Evolutionary conservation across 2,329 filamentous ascomycete genomes (phyloP).

Genomic region (Xylaria sp.): DNA sequence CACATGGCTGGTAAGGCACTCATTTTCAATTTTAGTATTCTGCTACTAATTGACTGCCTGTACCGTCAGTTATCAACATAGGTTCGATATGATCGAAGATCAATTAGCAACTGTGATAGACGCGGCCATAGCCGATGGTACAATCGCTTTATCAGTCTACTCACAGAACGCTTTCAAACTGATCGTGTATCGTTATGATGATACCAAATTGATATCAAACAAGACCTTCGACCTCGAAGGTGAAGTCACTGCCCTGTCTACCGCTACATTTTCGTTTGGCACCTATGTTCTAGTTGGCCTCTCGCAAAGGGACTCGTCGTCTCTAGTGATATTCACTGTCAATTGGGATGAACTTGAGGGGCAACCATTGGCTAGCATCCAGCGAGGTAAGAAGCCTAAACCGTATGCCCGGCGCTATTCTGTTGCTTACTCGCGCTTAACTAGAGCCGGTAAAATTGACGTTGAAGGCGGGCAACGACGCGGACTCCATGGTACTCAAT

Average conservation of each 20-base stretch:
- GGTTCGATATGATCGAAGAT: constrained; percentile 43
- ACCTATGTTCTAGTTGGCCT: constrained; percentile 35
- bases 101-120: constrained; percentile 45
- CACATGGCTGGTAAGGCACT: constrained; percentile 45
- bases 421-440: neutral
- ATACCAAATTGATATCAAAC: constrained; percentile 38
- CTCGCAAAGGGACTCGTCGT: constrained; percentile 26
- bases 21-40: constrained; percentile 8
- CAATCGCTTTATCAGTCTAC: constrained; percentile 52
- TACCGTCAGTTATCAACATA: constrained; percentile 39
- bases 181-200: constrained; percentile 47
- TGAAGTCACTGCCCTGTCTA: constrained; percentile 56
- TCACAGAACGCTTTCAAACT: constrained; percentile 45
- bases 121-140: constrained; percentile 48
- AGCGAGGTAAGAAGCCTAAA: constrained; percentile 25
- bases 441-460: neutral
- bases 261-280: constrained; percentile 26
- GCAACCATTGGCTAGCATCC: constrained; percentile 3
- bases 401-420: neutral
- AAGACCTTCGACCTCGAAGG: constrained; percentile 47
- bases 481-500: constrained; percentile 40
- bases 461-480: neutral
- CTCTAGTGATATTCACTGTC: constrained; percentile 32
- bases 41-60: constrained; percentile 13
- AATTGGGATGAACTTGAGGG: neutral